Base-by-base conservation (phyloP, 164 flowering plant species). In the Aristolochia californica region DNA sequence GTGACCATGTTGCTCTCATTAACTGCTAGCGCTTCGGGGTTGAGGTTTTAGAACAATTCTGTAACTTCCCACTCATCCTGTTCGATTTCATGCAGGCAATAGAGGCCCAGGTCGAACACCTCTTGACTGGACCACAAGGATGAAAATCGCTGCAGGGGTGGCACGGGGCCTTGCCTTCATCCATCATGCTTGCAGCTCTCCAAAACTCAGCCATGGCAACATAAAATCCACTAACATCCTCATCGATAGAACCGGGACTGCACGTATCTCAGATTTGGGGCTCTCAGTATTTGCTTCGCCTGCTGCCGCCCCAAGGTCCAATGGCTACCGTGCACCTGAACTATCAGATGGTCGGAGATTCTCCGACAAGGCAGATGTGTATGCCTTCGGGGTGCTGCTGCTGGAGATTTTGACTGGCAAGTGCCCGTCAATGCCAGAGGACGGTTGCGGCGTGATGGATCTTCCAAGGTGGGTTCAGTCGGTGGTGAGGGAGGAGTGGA, bases 401-500 rank as follows among this genome's bases (percentile, higher is more conserved):
- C 75, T 87, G 14, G 97, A 89, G 79, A 53, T 89, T 22, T 65
- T 76, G 48, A 74, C 83, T 0, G 83, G 83, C 13, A 76, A 72
- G 44, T 75, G 63, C 18, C 79, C 79, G 12, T 60, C 67, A 2
- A 48, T 21, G 25, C 62, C 60, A 43, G 70, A 61, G 45, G 62
- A 60, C 5, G 77, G 75, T 40, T 21, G 64, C 25, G 81, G 78
- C 5, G 66, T 60, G 2, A 63, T 84, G 21, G 93, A 90, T 53
- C 67, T 90, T 49, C 91, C 91, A 0, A 66, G 91, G 66, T 87
- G 95, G 95, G 97, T 87, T 26, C 97, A 85, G 66, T 85, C 91
- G 0, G 97, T 87, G 56, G 97, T 90, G 59, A 77, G 95, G 66
- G 97, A 90, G 70, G 97, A 90, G 57, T 90, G 97, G 97, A 90